phyloP scores from a whole-genome alignment of 331 rosid species.

The Prunus yedoensis region DNA sequence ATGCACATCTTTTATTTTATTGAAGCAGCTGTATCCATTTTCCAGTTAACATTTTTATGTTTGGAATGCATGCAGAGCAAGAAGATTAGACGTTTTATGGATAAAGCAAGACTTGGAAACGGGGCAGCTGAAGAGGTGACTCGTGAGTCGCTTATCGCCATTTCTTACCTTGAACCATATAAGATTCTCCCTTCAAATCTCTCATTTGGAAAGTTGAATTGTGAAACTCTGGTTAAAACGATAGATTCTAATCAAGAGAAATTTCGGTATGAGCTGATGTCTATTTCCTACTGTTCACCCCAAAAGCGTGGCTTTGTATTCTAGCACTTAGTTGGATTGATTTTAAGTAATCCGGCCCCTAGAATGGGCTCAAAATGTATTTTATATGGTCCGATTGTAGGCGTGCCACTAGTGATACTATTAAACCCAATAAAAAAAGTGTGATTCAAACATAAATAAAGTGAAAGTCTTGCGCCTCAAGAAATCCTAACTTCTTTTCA shows the following conservation, averaged over 20 bases:
- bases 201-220: constrained; percentile 25
- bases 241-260: constrained; percentile 37
- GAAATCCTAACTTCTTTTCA: too few species aligned
- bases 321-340: too few species aligned
- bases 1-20: neutral
- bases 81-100: constrained; percentile 43
- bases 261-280: constrained; percentile 46
- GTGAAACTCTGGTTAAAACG: constrained; percentile 25
- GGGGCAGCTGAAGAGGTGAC: constrained; percentile 48
- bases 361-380: too few species aligned
- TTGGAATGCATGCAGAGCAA: constrained; percentile 25
- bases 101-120: constrained; percentile 31
- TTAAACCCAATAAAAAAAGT: too few species aligned
- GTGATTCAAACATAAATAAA: too few species aligned
- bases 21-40: neutral
- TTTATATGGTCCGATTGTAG: too few species aligned
- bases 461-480: too few species aligned
- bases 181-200: constrained; percentile 27
- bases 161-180: constrained; percentile 46
- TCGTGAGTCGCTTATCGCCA: constrained; percentile 56
- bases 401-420: too few species aligned
- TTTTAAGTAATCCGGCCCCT: too few species aligned
- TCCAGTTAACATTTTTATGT: neutral
- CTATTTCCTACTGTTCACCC: constrained; percentile 35
- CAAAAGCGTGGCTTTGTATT: too few species aligned